phyloP scores from a whole-genome alignment of 106 monocot genomes.

The Platanthera guangdongensis region DNA sequence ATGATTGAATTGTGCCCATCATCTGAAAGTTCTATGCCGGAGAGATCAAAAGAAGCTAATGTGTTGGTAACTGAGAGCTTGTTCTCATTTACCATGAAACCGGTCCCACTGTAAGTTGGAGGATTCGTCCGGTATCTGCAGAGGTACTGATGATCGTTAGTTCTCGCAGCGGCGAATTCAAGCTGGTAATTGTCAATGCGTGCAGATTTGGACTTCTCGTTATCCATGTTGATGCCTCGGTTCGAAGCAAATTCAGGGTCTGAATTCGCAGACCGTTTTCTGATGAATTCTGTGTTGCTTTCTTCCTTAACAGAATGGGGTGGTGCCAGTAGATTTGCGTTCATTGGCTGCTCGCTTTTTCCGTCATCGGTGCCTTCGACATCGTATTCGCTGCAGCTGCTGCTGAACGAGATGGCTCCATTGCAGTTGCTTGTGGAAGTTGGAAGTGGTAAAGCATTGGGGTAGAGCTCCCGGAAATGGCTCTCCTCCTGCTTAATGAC shows the following conservation, averaged over 20 bases:
- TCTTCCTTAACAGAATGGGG: slow-evolving; percentile 26
- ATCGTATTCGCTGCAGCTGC: slow-evolving; percentile 41
- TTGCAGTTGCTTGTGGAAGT: not conserved
- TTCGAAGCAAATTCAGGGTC: slow-evolving; percentile 17
- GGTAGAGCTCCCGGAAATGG: slow-evolving; percentile 28
- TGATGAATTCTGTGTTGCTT: slow-evolving; percentile 24
- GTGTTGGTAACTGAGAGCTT: slow-evolving; percentile 34
- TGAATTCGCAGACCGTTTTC: slow-evolving; percentile 20
- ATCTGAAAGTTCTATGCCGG: slow-evolving; percentile 31
- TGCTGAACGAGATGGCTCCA: slow-evolving; percentile 27
- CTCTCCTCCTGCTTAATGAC: slow-evolving; percentile 39
- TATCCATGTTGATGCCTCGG: slow-evolving; percentile 22
- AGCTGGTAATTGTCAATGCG: slow-evolving; percentile 7
- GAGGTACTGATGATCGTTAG: slow-evolving; percentile 29
- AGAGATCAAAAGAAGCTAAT: slow-evolving; percentile 5
- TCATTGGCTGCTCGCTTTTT: slow-evolving; percentile 8
- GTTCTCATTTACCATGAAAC: slow-evolving; percentile 24
- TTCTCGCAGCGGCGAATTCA: slow-evolving; percentile 25
- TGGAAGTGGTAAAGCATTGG: slow-evolving; percentile 19
- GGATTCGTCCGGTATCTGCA: slow-evolving; percentile 24
- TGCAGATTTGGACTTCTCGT: slow-evolving; percentile 28
- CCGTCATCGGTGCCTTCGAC: slow-evolving; percentile 27
- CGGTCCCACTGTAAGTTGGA: not conserved
- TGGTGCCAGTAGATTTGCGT: not conserved
- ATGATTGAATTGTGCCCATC: slow-evolving; percentile 57